Evolutionary conservation across 768 basidiomycete genomes (phyloP), one percentile per base, ranked within the genome.

Genomic region (Lactarius vividus): DNA sequence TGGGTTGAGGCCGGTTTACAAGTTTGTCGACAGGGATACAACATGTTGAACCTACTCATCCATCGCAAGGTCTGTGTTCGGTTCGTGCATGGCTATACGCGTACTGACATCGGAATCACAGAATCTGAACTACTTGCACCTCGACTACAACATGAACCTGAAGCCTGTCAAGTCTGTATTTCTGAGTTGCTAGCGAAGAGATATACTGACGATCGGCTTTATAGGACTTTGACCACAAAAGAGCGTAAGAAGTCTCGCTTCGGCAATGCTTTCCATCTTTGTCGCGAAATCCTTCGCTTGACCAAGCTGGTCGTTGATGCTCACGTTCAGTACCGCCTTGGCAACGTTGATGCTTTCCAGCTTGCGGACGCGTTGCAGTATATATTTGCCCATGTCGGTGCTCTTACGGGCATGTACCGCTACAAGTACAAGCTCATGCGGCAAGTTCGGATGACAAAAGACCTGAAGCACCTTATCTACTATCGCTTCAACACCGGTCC

Each of bases 381-480:
- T 77, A 96, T 94, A 73, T 98, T 98, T 72, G 91, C 85, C 2
- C 97, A 99, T 73, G 94, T 99, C 64, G 97, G 97, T 73, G 96
- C 97, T 31, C 80, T 99, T 71, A 99, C 97, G 4, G 97, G 97
- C 72, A 99, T 99, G 97, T 99, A 99, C 79, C 88, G 96, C 33
- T 98, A 98, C 83, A 98, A 98, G 82, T 99, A 99, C 83, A 98
- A 98, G 93, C 83, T 99, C 67, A 99, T 99, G 97, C 85, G 94
- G 74, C 97, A 99, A 87, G 95, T 99, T 44, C 90, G 97, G 69
- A 96, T 96, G 95, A 97, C 94, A 72, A 99, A 98, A 84, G 97
- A 98, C 76, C 77, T 98, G 76, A 99, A 99, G 83, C 96, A 98
- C 75, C 80, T 98, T 72, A 96, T 97, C 78, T 96, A 96, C 81